Evolutionary conservation across 176 grass and related monocot species (phyloP).

Genomic region (Ensete glaucum): DNA sequence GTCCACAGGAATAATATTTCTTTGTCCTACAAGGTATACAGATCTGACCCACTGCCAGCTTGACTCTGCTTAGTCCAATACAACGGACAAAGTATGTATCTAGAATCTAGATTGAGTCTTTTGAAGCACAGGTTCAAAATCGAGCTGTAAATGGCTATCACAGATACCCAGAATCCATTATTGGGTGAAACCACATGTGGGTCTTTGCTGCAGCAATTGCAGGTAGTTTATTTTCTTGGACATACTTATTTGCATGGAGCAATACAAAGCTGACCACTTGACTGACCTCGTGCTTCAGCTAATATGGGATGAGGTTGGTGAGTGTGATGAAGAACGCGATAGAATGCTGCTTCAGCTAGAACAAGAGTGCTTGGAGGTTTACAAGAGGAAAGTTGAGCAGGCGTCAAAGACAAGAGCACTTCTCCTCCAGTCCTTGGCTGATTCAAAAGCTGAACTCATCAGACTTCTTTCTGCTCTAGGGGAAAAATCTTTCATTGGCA

Average conservation of each 20-base stretch:
- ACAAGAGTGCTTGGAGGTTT: constrained; percentile 91
- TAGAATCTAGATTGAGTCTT: constrained; percentile 18
- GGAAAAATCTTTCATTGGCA: constrained; percentile 50
- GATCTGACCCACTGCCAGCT: background rate
- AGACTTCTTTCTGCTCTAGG: constrained; percentile 68
- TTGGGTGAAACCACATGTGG: constrained; percentile 67
- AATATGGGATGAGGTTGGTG: constrained; percentile 97
- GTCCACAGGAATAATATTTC: too few relatives aligned
- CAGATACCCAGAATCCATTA: constrained; percentile 54
- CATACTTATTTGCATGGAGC: background rate
- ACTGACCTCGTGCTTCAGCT: constrained; percentile 41
- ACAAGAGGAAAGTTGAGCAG: constrained; percentile 83
- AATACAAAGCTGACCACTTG: constrained; percentile 1
- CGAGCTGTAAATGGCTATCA: constrained; percentile 53
- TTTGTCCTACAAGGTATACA: background rate
- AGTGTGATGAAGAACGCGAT: constrained; percentile 75
- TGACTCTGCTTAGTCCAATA: background rate
- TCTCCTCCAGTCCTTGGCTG: constrained; percentile 66
- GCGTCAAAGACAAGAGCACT: constrained; percentile 51
- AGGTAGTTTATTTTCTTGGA: constrained; percentile 33
- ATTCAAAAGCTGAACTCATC: constrained; percentile 59
- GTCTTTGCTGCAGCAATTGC: constrained; percentile 78
- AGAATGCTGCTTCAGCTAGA: constrained; percentile 86
- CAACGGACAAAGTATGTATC: background rate
- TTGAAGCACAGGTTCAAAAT: too few relatives aligned